phyloP scores from a whole-genome alignment of 2,329 filamentous ascomycete genomes.

The Aspergillus spinulosporus region DNA sequence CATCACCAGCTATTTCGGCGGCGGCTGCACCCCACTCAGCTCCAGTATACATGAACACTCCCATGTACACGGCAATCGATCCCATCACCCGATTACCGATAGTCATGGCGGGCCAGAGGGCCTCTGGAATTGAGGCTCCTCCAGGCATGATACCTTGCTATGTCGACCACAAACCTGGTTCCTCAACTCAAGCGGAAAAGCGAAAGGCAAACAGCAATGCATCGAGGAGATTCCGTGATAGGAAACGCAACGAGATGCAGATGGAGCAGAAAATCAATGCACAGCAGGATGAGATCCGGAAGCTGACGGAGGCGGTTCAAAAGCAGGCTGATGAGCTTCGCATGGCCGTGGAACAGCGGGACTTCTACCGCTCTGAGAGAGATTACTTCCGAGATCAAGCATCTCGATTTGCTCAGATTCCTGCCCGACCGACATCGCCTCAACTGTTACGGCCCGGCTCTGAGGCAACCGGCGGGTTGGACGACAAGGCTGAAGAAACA shows the following conservation, averaged over 20 bases:
- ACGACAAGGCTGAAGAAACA: slow-evolving; percentile 15
- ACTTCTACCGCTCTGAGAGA: slow-evolving; percentile 43
- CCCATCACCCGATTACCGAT: slow-evolving; percentile 27
- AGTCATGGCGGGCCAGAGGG: slow-evolving; percentile 23
- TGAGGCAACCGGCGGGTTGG: slow-evolving; percentile 14
- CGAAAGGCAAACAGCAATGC: slow-evolving; percentile 46
- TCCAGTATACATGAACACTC: slow-evolving; percentile 20
- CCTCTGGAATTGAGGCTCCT: slow-evolving; percentile 22
- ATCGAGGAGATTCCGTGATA: slow-evolving; percentile 43
- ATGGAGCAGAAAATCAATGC: slow-evolving; percentile 40
- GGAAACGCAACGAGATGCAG: slow-evolving; percentile 44
- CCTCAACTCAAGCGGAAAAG: slow-evolving; percentile 44
- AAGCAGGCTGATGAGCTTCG: slow-evolving; percentile 38
- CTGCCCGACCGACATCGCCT: slow-evolving; percentile 37
- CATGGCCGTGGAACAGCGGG: slow-evolving; percentile 34
- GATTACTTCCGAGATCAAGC: slow-evolving; percentile 42
- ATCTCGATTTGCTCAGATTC: slow-evolving; percentile 30
- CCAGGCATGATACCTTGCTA: slow-evolving; percentile 40
- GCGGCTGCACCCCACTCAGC: slow-evolving; percentile 23
- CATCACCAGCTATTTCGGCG: slow-evolving; percentile 31
- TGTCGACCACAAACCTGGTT: slow-evolving; percentile 44
- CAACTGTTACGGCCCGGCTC: slow-evolving; percentile 16
- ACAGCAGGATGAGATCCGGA: slow-evolving; percentile 41
- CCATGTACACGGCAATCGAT: slow-evolving; percentile 30
- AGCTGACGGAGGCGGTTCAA: slow-evolving; percentile 31